Conservation (phyloP, 148 eudicot species). For the Camellia japonica region DNA sequence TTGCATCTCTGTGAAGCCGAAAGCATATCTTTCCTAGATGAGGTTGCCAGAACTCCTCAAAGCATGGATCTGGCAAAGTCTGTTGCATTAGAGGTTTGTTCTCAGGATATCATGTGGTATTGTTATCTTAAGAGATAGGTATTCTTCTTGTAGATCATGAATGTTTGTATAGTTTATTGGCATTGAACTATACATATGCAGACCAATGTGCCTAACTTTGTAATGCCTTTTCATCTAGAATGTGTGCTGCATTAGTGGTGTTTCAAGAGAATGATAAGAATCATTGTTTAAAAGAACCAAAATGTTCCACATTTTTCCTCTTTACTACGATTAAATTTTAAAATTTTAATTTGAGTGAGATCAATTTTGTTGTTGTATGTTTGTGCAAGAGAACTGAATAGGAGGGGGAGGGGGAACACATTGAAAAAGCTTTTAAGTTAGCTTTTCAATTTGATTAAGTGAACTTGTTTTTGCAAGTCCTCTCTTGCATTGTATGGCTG, state of each 20-base stretch:
- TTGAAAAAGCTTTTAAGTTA: too few species aligned
- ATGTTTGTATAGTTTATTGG: neutral
- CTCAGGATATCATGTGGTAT: neutral
- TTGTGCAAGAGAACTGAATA: too few species aligned
- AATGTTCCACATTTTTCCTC: neutral
- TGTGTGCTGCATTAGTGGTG: neutral
- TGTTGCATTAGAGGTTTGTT: constrained; percentile 74
- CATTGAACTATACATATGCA: neutral
- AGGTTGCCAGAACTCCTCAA: constrained; percentile 65
- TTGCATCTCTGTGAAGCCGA: constrained; percentile 93
- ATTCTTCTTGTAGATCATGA: neutral
- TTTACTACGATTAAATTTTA: too few species aligned
- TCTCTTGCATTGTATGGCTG: too few species aligned
- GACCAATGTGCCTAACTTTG: constrained; percentile 4
- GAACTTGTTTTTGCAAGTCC: neutral
- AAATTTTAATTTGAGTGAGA: too few species aligned
- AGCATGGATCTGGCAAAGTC: constrained; percentile 78
- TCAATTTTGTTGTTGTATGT: too few species aligned
- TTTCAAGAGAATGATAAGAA: neutral
- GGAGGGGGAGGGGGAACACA: too few species aligned
- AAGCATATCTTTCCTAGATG: constrained; percentile 82
- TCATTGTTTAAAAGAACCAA: neutral
- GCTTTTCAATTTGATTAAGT: neutral
- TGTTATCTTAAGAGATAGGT: neutral
- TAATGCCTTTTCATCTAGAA: neutral